A percentile compares a stretch with the other conserved stretches of the same genome.
phyloP scores from a whole-genome alignment of 179 eudicot genomes.

The Corrigiola litoralis region DNA sequence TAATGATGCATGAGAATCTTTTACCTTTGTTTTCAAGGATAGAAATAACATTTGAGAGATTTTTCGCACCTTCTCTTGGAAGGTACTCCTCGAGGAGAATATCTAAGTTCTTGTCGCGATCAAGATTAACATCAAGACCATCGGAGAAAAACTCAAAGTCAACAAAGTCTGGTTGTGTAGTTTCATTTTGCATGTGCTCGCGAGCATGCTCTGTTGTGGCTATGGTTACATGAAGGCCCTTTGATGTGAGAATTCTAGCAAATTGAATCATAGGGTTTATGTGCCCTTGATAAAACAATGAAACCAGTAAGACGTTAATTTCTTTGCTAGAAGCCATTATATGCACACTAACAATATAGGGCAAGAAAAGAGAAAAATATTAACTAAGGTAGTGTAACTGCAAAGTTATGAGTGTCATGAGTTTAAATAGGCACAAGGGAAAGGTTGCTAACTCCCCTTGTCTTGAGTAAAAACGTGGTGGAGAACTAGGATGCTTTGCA shows the following conservation, averaged over 20 bases:
- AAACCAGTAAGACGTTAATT: conserved; percentile 27
- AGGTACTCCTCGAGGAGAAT: conserved; percentile 19
- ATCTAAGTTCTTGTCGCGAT: conserved; percentile 19
- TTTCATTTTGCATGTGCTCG: background rate
- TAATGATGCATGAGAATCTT: conserved; percentile 22
- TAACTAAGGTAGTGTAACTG: background rate
- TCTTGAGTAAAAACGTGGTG: background rate
- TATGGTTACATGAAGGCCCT: conserved; percentile 25
- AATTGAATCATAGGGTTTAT: conserved; percentile 30
- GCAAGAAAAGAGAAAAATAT: background rate
- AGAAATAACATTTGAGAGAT: conserved; percentile 19
- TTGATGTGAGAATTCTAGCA: conserved; percentile 19
- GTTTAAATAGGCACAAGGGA: background rate
- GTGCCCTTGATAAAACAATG: conserved; percentile 30
- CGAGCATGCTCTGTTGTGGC: conserved; percentile 25
- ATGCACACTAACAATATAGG: background rate
- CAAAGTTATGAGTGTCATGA: background rate
- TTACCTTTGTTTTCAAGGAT: conserved; percentile 14
- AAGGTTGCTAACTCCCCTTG: background rate
- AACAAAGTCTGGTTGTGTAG: background rate
- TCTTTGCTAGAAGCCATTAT: conserved; percentile 13
- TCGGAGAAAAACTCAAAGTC: conserved; percentile 26
- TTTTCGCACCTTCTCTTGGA: conserved; percentile 21
- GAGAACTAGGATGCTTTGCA: conserved; percentile 5
- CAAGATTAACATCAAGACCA: conserved; percentile 20